A percentile compares a stretch with the other conserved stretches of the same genome.
Evolutionary conservation across 2,329 filamentous ascomycete genomes (phyloP).

Genomic region (Epichloe scottii): DNA sequence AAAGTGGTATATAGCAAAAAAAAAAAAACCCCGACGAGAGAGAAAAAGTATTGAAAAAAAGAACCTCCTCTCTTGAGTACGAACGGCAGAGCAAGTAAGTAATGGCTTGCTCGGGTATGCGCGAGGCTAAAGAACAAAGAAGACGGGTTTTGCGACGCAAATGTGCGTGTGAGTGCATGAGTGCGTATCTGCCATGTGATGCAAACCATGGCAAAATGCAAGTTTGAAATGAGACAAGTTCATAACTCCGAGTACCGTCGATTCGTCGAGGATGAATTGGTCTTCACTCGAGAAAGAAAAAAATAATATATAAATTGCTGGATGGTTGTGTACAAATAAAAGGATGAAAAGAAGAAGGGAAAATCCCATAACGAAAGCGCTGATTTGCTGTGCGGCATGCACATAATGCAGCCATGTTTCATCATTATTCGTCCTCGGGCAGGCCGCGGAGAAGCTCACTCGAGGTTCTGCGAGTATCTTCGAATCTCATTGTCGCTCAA

Average conservation of each 20-base stretch:
- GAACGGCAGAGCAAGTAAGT: neutral
- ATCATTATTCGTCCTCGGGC: too few relatives aligned
- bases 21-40: neutral
- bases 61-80: neutral
- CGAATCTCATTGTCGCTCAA: constrained; percentile 64
- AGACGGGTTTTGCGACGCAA: neutral
- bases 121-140: neutral
- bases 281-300: neutral
- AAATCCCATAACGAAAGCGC: too few relatives aligned
- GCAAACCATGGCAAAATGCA: neutral
- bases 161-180: neutral
- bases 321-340: too few relatives aligned
- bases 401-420: too few relatives aligned
- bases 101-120: neutral
- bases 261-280: neutral
- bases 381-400: neutral
- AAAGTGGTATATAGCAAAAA: constrained; percentile 5
- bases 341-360: too few relatives aligned
- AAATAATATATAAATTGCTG: neutral
- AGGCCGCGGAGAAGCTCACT: constrained; percentile 15
- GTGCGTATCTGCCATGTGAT: neutral
- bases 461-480: constrained; percentile 35
- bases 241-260: too few relatives aligned
- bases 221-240: neutral
- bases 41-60: neutral